Base-by-base conservation (phyloP, 768 basidiomycete genomes). In the Pleurotus ostreatus region DNA sequence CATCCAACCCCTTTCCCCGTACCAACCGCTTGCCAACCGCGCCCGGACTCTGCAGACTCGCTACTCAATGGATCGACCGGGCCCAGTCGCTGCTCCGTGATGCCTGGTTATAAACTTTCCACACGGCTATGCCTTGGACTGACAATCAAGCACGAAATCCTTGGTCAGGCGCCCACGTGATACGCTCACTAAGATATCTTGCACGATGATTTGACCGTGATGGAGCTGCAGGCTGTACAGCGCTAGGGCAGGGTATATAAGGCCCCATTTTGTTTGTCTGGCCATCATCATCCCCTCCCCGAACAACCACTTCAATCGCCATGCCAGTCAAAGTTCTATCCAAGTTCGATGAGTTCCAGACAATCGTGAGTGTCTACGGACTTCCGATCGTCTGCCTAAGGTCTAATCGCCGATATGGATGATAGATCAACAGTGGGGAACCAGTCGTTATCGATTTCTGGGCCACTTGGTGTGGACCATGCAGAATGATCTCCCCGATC, bases 381-480 rank as follows among this genome's bases (percentile, higher is more conserved):
- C 8, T 11, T 9, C 30, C 11, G 30, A 34, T 9, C 30, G 9
- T 34, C 11, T 9, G 1, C 8, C 11, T 11, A 34, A 34, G 3
- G 30, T 34, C 30, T 34, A 34, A 34, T 34, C 7, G 9, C 30
- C 9, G 30, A 30, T 8, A 11, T 30, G 8, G 11, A 8, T 34
- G 4, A 34, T 58, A 77, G 78, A 82, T 85, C 64, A 73, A 71
- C 63, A 67, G 74, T 57, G 75, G 71, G 56, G 75, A 76, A 61
- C 68, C 72, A 59, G 70, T 76, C 62, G 65, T 86, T n/a, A 75
- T 90, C 64, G 86, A 90, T 70, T 88, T 89, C 70, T 87, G 84
- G 84, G 88, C 88, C 40, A 79, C 80, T 1, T 89, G 88, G 88
- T 89, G 84, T 69, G 85, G 85, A 12, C 86, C 87, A 15, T 89